Conservation (phyloP, 176 grass and related monocot species). For the Lolium rigidum region DNA sequence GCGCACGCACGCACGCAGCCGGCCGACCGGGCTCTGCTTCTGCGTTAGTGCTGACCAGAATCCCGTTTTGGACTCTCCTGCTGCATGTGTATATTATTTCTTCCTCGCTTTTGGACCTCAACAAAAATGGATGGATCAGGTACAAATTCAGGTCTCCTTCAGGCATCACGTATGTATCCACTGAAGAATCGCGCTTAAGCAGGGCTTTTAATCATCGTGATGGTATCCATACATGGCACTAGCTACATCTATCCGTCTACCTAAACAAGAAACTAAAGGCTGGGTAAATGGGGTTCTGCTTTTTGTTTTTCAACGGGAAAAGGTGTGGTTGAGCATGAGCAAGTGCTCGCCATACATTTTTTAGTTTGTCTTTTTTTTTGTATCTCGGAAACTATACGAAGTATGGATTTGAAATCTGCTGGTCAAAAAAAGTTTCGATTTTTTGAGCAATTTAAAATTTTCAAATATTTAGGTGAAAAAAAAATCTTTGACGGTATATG, state of each 20-base stretch:
- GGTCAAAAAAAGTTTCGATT: no score
- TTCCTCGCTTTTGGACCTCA: background rate
- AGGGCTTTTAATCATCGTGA: slow-evolving; percentile 1
- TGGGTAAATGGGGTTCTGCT: no score
- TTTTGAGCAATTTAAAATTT: no score
- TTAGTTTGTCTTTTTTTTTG: no score
- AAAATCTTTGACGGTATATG: no score
- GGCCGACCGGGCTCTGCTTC: background rate
- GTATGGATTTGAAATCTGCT: no score
- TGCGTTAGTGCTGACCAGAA: slow-evolving; percentile 37
- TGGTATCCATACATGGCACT: slow-evolving; percentile 9
- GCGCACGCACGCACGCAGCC: background rate
- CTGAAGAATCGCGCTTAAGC: background rate
- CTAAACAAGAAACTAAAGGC: no score
- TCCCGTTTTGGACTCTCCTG: background rate
- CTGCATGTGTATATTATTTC: background rate
- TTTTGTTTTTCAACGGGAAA: no score
- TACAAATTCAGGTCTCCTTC: slow-evolving; percentile 22
- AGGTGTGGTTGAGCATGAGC: no score
- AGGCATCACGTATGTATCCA: background rate
- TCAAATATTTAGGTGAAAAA: no score
- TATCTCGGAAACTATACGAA: no score
- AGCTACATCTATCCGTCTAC: background rate
- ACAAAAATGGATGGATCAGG: slow-evolving; percentile 20
- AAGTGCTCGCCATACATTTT: no score